These are phyloP conservation scores for Rhododendron vialii DNA, from an alignment of 148 eudicot species.

Conservation along the genomic window DNA sequence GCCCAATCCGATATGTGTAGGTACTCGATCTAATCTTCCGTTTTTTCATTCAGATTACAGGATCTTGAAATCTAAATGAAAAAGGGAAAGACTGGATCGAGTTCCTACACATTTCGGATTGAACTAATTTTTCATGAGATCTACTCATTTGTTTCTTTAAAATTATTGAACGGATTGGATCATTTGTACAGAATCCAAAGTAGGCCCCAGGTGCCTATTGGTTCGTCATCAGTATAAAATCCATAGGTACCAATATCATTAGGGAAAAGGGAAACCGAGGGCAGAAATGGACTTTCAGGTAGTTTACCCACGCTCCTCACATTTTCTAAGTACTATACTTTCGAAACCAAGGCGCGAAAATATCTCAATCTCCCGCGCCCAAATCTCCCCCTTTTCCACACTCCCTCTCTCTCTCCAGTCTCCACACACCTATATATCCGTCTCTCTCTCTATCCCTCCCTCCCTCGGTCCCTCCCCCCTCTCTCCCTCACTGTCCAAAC, in stretches of 20 bases:
- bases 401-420: background rate
- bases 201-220: no score
- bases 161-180: fast-evolving
- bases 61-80: no score
- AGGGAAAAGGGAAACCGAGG: background rate
- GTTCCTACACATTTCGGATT: no score
- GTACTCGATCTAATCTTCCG: no score
- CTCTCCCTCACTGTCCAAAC: background rate
- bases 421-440: background rate
- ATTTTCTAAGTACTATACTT: background rate
- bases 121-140: no score
- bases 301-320: conserved; percentile 5
- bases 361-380: conserved; percentile 31
- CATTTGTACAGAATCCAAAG: fast-evolving
- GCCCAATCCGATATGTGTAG: no score
- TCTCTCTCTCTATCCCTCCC: background rate
- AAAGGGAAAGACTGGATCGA: no score
- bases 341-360: conserved; percentile 27
- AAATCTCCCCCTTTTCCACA: background rate
- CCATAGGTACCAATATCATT: no score
- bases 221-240: no score
- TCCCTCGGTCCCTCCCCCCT: background rate
- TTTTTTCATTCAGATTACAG: no score
- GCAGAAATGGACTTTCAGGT: background rate
- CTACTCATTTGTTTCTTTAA: no score